Evolutionary conservation across 2,329 filamentous ascomycete species (phyloP).

Genomic region (Botrytis elliptica): DNA sequence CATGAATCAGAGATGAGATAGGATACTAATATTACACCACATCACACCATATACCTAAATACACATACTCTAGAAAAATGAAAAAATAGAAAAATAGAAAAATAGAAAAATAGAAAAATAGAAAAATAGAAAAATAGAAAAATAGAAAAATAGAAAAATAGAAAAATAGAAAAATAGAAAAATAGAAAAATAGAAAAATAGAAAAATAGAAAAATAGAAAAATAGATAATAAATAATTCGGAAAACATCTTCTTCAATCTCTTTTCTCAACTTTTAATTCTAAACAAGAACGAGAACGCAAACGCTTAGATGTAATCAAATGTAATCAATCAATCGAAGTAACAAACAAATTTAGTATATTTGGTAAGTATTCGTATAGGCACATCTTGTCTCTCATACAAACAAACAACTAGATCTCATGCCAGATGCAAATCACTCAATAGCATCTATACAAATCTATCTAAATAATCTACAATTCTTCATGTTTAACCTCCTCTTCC

Average conservation of each 20-base stretch:
- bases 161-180: too few species aligned
- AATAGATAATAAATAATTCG: background rate
- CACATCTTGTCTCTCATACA: background rate
- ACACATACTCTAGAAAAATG: background rate
- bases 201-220: background rate
- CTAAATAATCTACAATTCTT: constrained; percentile 29
- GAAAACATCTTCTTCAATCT: background rate
- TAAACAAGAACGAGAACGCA: background rate
- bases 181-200: too few species aligned
- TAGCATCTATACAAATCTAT: background rate
- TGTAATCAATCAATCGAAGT: background rate
- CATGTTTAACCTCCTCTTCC: constrained; percentile 25
- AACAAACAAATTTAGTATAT: background rate
- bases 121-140: background rate
- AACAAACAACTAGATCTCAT: background rate
- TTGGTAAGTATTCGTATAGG: background rate
- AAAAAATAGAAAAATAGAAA: background rate
- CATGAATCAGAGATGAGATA: background rate
- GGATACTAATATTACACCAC: background rate
- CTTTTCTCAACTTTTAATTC: background rate
- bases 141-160: too few species aligned
- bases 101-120: too few species aligned
- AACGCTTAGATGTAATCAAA: background rate
- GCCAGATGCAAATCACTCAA: background rate
- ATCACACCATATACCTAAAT: background rate